Base-by-base conservation (phyloP, 306 rosid species). In the Dalbergia cultrata region DNA sequence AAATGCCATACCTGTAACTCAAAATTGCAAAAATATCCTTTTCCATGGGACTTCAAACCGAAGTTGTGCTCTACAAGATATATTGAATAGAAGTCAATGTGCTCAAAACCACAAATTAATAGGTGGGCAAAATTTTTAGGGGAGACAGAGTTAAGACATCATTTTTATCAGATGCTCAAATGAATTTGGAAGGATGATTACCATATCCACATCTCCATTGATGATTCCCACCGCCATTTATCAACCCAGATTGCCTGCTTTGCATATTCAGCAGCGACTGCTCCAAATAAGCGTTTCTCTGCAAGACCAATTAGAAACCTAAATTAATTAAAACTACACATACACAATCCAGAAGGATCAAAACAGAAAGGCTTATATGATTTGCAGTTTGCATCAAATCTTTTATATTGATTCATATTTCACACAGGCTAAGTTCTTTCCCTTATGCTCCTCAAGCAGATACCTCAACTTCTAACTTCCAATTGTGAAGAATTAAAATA, bases 211-310 rank as follows among this genome's bases (percentile, higher is more conserved):
- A 78, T 87, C 72, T 79, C 87, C 82, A 78, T 77, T 78, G 89
- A 39, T 67, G 56, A 63, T 44, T 80, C 70, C 68, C 75, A 49
- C 8, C 79, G 63, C 75, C 77, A 82, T 67, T 66, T 75, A 73
- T 72, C 39, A 26, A 3, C 56, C 68, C 80, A 70, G 83, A 84
- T 78, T 78, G 77, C 77, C 84, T 84, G 59, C 82, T 80, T 80
- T 86, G 83, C 79, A 72, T 71, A 81, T 85, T 92, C 81, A 65
- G 85, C 71, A 91, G 34, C 50, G 76, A 77, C 77, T 47, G 83
- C 89, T 92, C 94, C 91, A 94, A 89, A 87, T 79, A 74, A 75
- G 78, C 26, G 77, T 86, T 84, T 86, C 89, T 90, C 98, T 92
- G 69, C 79, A 72, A 62, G 65, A 81, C 16, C 70, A 88, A 70